Evolutionary conservation across 2,329 filamentous ascomycete genomes (phyloP), one percentile per base, ranked within the genome.

Genomic region (Pleoardoris graminearum): DNA sequence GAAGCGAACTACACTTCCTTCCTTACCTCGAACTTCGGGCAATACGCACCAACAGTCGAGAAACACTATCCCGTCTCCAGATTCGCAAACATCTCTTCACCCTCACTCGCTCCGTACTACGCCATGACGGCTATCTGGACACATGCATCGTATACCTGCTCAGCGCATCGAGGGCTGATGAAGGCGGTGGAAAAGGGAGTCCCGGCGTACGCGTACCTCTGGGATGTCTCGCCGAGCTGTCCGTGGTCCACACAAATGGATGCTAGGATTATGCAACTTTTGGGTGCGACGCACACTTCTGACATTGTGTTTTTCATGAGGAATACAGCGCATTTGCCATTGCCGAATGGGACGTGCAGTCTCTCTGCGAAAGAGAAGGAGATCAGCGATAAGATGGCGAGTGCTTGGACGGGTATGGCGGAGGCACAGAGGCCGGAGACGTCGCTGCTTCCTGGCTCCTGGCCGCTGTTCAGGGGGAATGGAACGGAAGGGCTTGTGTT

Each of bases 41-140:
- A 16, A 1, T 44, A 44, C 22, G 41, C 41, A 3, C 22, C 41
- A 3, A 21, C 17, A 8, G 41, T 44, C 1, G 27, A 44, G 29
- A 17, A 14, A 12, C 21, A 32, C 12, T 44, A 44, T 16, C 41
- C 41, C 2, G 22, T 44, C 11, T 44, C 41, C 4, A 29, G 19
- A 23, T 44, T 44, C 10, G 41, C 27, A 5, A 44, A 44, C 17
- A 22, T 33, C 17, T 44, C 41, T 5, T 32, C 27, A 16, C 10
- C 25, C 11, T n/a, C 27, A 10, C 41, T 44, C 1, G 41, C 41
- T 7, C 41, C 41, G n/a, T 44, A 32, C 17, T 32, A 32, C 10
- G 41, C 41, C 6, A 44, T 44, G 41, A 44, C 27, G 1, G 29
- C 41, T 3, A 44, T 44, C 41, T 44, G 41, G 41, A 44, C 41